phyloP scores from a whole-genome alignment of 1,284 basidiomycete species.

The Chalciporus sp. region DNA sequence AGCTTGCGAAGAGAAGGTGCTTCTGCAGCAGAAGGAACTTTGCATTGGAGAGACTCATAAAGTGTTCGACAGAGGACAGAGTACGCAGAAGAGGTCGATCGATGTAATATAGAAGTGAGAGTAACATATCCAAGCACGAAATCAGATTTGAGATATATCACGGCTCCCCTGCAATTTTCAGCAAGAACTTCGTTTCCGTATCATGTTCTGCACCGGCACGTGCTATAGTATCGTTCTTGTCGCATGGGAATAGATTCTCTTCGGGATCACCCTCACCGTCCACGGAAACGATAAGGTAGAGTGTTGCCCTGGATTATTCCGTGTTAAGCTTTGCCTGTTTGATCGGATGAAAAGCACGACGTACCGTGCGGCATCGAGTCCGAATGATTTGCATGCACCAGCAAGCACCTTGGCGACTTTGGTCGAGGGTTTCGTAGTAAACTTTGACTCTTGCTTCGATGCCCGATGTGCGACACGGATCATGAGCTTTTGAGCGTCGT shows the following conservation, averaged over 20 bases:
- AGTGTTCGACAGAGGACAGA: too few relatives aligned
- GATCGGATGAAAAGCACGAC: slow-evolving; percentile 2
- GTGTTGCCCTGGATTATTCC: slow-evolving; percentile 20
- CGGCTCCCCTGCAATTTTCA: slow-evolving; percentile 26
- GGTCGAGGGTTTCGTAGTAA: slow-evolving; percentile 47
- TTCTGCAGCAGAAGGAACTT: too few relatives aligned
- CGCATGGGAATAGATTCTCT: slow-evolving; percentile 31
- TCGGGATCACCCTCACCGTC: slow-evolving; percentile 25
- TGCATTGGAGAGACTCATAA: too few relatives aligned
- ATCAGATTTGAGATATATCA: slow-evolving; percentile 14
- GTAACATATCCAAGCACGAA: slow-evolving; percentile 4
- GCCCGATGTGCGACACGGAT: slow-evolving; percentile 39
- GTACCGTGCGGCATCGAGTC: slow-evolving; percentile 37
- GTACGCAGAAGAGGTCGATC: too few relatives aligned
- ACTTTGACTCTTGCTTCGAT: slow-evolving; percentile 39
- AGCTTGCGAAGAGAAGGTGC: too few relatives aligned
- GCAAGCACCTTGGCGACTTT: slow-evolving; percentile 43
- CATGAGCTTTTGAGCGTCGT: slow-evolving; percentile 21
- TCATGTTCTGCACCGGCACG: slow-evolving; percentile 31
- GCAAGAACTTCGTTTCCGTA: slow-evolving; percentile 25
- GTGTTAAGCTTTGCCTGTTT: not conserved
- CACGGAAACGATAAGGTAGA: slow-evolving; percentile 28
- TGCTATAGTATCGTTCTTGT: slow-evolving; percentile 32
- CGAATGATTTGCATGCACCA: slow-evolving; percentile 46
- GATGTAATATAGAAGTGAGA: not conserved